A percentile compares a stretch with the other conserved stretches of the same genome.
Conservation (phyloP, 805 yeast species). For the Lipomyces mesembrius region DNA sequence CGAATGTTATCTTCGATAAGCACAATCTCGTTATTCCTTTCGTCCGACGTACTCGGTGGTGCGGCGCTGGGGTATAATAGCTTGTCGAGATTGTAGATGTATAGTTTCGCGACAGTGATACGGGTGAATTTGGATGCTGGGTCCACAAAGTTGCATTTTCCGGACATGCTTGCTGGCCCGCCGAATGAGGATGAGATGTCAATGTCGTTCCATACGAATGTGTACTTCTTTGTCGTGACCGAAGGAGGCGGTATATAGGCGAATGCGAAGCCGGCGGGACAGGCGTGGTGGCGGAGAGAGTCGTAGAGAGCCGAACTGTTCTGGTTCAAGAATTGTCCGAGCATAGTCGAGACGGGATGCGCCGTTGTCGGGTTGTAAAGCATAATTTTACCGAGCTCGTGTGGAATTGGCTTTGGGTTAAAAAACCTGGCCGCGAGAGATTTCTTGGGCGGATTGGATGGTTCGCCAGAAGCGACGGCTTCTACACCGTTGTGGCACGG, state of each 20-base stretch:
- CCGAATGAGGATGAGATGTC: constrained; percentile 2
- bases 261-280: background rate
- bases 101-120: background rate
- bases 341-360: background rate
- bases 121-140: background rate
- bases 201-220: background rate
- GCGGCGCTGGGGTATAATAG: background rate
- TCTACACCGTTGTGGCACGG: too few species aligned
- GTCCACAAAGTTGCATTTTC: constrained; percentile 1
- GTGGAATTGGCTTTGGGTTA: background rate
- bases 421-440: background rate
- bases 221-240: background rate
- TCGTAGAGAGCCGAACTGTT: background rate
- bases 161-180: background rate
- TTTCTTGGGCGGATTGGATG: background rate
- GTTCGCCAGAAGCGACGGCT: too few species aligned
- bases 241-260: background rate
- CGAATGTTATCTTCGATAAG: constrained; percentile 7
- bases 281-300: background rate
- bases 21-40: background rate
- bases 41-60: background rate
- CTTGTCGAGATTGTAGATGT: background rate
- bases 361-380: background rate
- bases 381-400: background rate
- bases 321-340: background rate